Base-by-base conservation (phyloP, 2,329 filamentous ascomycete genomes). In the Blumeriella jaapii region DNA sequence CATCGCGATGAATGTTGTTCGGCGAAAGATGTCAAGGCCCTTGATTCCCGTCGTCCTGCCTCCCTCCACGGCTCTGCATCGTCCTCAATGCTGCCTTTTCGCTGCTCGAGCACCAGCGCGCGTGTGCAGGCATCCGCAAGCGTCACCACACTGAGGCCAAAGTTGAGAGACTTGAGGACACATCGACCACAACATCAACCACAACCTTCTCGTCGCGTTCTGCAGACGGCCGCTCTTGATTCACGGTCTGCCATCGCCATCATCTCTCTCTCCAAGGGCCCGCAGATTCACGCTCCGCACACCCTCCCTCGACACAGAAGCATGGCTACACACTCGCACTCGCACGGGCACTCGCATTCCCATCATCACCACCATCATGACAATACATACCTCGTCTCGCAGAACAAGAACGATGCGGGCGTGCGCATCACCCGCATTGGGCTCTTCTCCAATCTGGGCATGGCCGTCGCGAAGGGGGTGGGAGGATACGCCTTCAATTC, bases 401-500 rank as follows among this genome's bases (percentile, higher is more conserved):
- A 68, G 45, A 84, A 93, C 62, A 91, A 85, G 61, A 80, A 82
- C 48, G 91, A 98, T 61, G 86, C 91, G 31, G 85, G 85, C 47
- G 93, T 94, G 51, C 79, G 86, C 52, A 95, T 95, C 55, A 98
- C 91, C 34, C 71, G 85, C 46, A 81, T 96, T 51, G 85, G 85
- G 16, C 69, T 93, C 29, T 82, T 79, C 54, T 84, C 87, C 49
- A 98, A 98, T 59, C 67, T 96, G 34, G 78, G 78, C 55, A 96
- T 98, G 87, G 91, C 89, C 31, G 67, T 96, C 50, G 82, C 77
- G 47, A 98, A 98, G 59, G 91, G 89, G 26, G 67, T 87, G 17
- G 91, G 91, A 39, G 91, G 91, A 49, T 94, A 91, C 63, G 66
- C 80, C 47, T 96, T 98, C 68, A 87, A 95, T 60, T 95, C 87